phyloP scores from a whole-genome alignment of 352 stramenopile genomes.

The Aphanomyces invadans region DNA sequence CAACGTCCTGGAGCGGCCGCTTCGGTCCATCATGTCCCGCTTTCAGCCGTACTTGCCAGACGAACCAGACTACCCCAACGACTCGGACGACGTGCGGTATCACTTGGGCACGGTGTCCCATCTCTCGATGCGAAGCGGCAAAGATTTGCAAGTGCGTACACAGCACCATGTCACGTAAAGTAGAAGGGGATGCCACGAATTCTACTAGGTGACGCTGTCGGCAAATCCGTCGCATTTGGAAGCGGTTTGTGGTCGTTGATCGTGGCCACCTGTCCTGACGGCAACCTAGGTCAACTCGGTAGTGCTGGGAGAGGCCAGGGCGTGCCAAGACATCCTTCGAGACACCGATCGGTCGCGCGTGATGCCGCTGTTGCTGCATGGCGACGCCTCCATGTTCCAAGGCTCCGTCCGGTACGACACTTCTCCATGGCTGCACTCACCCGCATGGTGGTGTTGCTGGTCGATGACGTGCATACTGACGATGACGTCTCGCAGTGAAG shows the following conservation, averaged over 20 bases:
- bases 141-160: conserved; percentile 36
- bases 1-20: conserved; percentile 97
- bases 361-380: conserved; percentile 97
- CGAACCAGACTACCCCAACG: conserved; percentile 77
- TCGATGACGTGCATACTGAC: not conserved
- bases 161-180: no score
- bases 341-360: conserved; percentile 80
- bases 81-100: conserved; percentile 85
- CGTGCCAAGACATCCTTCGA: conserved; percentile 85
- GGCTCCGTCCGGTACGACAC: conserved; percentile 48
- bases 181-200: no score
- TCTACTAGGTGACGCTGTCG: conserved; percentile 67
- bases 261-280: no score
- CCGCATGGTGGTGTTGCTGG: no score
- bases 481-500: conserved; percentile 35
- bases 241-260: conserved; percentile 59
- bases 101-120: conserved; percentile 77
- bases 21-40: conserved; percentile 90
- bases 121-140: conserved; percentile 58
- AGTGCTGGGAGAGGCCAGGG: conserved; percentile 92
- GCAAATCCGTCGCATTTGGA: conserved; percentile 99
- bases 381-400: conserved; percentile 92
- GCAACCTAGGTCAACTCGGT: conserved; percentile 94
- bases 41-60: conserved; percentile 82
- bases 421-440: not conserved